Evolutionary conservation across 768 basidiomycete genomes (phyloP).

Genomic region (Guyanaporus albipodus): DNA sequence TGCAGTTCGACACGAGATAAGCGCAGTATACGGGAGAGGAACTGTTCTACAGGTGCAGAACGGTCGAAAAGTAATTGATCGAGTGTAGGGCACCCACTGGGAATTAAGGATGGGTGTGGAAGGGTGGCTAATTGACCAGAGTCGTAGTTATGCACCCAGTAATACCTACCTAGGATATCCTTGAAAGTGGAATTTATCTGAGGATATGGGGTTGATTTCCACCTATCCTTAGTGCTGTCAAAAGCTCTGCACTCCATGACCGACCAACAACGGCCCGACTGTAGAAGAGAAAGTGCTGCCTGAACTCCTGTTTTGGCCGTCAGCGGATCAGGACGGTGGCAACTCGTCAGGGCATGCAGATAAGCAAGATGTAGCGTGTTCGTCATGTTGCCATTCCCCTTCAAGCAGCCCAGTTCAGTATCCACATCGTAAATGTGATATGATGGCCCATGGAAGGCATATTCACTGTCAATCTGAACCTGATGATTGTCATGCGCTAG

Average conservation of each 20-base stretch:
- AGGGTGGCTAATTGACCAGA: neutral
- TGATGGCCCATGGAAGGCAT: too few relatives aligned
- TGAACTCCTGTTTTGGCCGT: constrained; percentile 39
- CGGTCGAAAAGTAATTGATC: neutral
- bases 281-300: constrained; percentile 35
- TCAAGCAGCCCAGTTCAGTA: constrained; percentile 12
- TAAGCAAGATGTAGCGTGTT: constrained; percentile 33
- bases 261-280: constrained; percentile 21
- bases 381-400: constrained; percentile 17
- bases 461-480: too few relatives aligned
- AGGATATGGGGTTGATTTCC: neutral
- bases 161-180: neutral
- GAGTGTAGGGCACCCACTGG: too few relatives aligned
- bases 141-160: neutral
- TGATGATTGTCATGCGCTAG: too few relatives aligned
- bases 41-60: neutral
- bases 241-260: constrained; percentile 31
- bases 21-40: neutral
- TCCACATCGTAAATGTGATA: neutral
- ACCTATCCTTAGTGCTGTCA: neutral
- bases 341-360: constrained; percentile 41
- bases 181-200: neutral
- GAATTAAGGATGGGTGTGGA: too few relatives aligned
- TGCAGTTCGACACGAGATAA: neutral
- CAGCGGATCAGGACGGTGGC: constrained; percentile 39